These are phyloP conservation scores for Podochytrium sp. DNA, from an alignment of 192 early-diverging fungal genomes.

Conservation along the genomic window DNA sequence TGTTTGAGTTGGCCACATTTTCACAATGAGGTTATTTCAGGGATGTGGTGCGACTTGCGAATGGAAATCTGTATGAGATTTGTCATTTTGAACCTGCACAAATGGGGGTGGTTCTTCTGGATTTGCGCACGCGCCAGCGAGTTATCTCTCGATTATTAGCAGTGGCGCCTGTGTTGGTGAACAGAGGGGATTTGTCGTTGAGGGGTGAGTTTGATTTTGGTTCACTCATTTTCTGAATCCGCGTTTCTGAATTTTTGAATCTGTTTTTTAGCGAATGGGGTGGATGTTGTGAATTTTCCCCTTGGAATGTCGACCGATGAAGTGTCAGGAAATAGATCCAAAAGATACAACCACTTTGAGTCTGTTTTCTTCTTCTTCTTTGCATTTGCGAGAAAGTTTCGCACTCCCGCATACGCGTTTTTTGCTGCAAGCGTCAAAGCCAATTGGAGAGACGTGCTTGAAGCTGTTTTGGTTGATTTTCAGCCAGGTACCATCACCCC, in stretches of 20 bases:
- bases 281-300: background rate
- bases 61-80: too few relatives aligned
- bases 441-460: background rate
- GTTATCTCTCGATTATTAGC: too few relatives aligned
- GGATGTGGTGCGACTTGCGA: too few relatives aligned
- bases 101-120: too few relatives aligned
- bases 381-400: background rate
- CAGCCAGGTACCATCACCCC: background rate
- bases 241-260: background rate
- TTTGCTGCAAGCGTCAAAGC: background rate
- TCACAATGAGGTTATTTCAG: too few relatives aligned
- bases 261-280: conserved; percentile 1
- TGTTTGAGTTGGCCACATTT: too few relatives aligned
- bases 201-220: background rate
- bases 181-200: background rate
- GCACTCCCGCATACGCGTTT: background rate
- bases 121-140: too few relatives aligned
- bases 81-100: too few relatives aligned
- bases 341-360: conserved; percentile 5
- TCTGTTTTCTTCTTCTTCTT: background rate
- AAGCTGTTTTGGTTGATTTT: background rate
- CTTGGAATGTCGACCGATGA: background rate
- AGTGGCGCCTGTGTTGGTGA: too few relatives aligned
- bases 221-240: background rate
- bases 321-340: conserved; percentile 18